phyloP scores from a whole-genome alignment of 495 filamentous ascomycete genomes.

The Letharia columbiana region DNA sequence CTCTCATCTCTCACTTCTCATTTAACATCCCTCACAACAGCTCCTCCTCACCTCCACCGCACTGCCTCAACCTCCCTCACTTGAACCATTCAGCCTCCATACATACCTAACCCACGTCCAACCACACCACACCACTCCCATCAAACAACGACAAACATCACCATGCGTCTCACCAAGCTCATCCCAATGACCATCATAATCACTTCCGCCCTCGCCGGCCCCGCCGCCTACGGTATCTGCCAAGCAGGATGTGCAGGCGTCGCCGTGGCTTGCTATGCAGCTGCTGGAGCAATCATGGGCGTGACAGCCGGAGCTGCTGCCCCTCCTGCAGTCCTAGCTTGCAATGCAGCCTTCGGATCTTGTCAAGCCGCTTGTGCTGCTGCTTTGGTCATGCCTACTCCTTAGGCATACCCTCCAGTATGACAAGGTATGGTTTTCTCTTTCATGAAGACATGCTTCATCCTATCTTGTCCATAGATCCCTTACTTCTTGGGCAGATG shows the following conservation, averaged over 20 bases:
- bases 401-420: not conserved
- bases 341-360: conserved; percentile 42
- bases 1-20: no score
- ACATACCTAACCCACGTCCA: no score
- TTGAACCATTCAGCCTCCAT: no score
- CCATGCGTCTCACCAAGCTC: conserved; percentile 9
- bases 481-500: no score
- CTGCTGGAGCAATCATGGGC: conserved; percentile 42
- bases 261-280: conserved; percentile 45
- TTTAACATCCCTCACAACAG: no score
- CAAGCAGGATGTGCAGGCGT: conserved; percentile 43
- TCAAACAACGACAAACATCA: not conserved
- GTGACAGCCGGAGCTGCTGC: conserved; percentile 33
- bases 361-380: conserved; percentile 43
- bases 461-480: no score
- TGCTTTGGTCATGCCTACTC: conserved; percentile 31
- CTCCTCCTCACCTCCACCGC: no score
- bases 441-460: not conserved
- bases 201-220: conserved; percentile 28
- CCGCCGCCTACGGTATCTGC: conserved; percentile 39
- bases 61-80: no score
- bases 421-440: not conserved
- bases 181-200: conserved; percentile 11
- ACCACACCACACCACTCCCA: not conserved
- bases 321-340: conserved; percentile 37